Percentiles rank a stretch among this genome's conserved stretches.
These are phyloP conservation scores for Clavaria fumosa DNA, from an alignment of 768 basidiomycete genomes.

Conservation along the genomic window DNA sequence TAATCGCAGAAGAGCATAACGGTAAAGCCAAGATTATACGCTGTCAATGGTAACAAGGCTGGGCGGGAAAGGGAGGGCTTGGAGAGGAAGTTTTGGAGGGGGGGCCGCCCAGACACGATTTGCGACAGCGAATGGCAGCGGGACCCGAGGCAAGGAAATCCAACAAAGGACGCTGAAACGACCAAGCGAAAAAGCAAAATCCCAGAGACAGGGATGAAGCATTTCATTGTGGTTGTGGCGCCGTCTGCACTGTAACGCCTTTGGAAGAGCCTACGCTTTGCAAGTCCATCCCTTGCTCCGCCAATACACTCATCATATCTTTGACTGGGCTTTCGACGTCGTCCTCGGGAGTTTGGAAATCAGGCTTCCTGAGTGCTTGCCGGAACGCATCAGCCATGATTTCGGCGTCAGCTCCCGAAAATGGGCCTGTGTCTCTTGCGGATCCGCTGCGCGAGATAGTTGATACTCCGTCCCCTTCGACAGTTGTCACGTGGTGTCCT, in stretches of 20 bases:
- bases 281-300: slow-evolving; percentile 83
- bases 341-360: slow-evolving; percentile 57
- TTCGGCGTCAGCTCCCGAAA: slow-evolving; percentile 76
- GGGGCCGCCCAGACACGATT: slow-evolving; percentile 7
- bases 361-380: slow-evolving; percentile 76
- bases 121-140: slow-evolving; percentile 4
- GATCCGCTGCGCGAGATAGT: slow-evolving; percentile 48
- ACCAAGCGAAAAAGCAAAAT: neutral
- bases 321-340: slow-evolving; percentile 53
- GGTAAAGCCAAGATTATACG: too few relatives aligned
- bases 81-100: slow-evolving; percentile 6
- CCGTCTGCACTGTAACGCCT: slow-evolving; percentile 63
- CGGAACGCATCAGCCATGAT: slow-evolving; percentile 91
- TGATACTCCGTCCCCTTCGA: slow-evolving; percentile 58
- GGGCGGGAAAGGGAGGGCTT: slow-evolving; percentile 4
- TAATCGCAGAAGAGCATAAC: too few relatives aligned
- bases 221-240: slow-evolving; percentile 30
- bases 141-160: neutral
- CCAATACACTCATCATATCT: slow-evolving; percentile 54
- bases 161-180: neutral
- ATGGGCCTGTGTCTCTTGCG: slow-evolving; percentile 49
- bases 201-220: neutral
- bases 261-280: slow-evolving; percentile 69
- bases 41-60: too few relatives aligned
- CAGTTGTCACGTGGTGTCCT: slow-evolving; percentile 22